Base-by-base conservation (phyloP, 805 yeast species). In the Schwanniomyces vanrijiae region DNA sequence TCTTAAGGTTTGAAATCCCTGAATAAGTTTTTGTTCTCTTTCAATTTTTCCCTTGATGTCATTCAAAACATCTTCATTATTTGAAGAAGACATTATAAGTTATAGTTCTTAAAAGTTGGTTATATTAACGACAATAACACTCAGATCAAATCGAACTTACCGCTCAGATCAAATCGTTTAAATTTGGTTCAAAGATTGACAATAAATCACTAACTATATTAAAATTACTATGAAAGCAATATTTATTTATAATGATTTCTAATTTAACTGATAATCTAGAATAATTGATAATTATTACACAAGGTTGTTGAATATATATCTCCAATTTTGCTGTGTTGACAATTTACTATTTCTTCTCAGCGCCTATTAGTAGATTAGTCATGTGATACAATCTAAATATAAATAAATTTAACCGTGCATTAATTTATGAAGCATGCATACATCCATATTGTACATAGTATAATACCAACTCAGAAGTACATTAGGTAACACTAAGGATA, bases 21-120 rank as follows among this genome's bases (percentile, higher is more conserved):
- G 84, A 41, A 92, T 89, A 67, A 92, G 85, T 61, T 88, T 90
- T 59, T 77, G 76, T 69, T 94, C 97, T 48, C 96, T 80, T 56
- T 88, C 92, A 59, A 94, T 91, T 75, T 90, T 92, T 56, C 81
- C 81, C 57, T 78, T 75, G 65, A 94, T 90, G 59, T 92, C 97
- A 37, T 78, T 69, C 46, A 81, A 56, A 28, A 71, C 68, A 37
- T 69, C 59, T 22, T 68, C 66, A 38, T 57, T 59, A 3, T 43
- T 46, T 34, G 44, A 14, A 13, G 40, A 37, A 7, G 44, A 26
- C 47, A 45, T 45, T 26, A 2, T 37, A 14, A 5, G 8, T 26
- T 18, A 19, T 31, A 13, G 7, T 31, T 9, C 14, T n/a, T 13
- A 11, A 7, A 31, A 14, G 35, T 14, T 16, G 35, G 16, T 31